Evolutionary conservation across 768 basidiomycete species (phyloP), one percentile per base, ranked within the genome.

Genomic region (Pleurotus eryngii): DNA sequence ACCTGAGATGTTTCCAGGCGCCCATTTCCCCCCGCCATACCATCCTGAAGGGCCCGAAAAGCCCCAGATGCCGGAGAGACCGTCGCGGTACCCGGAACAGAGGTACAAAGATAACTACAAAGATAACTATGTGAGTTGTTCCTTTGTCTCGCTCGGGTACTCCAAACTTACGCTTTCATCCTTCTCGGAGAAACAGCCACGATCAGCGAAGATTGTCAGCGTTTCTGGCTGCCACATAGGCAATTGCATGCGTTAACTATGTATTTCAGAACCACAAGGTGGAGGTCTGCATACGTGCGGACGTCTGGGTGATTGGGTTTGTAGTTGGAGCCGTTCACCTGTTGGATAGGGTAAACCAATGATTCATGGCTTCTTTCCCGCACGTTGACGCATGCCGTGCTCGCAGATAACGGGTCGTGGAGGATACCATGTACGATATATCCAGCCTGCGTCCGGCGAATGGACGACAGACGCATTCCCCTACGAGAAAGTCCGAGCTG

Each of bases 271-370:
- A 60, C 30, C 61, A 71, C 55, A 51, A 56, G 14, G 73, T 74
- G 24, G 59, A 61, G 39, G 69, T 68, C 11, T 65, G 63, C 26
- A 61, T 74, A 47, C 51, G 60, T 15, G 61, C 49, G 4, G 65
- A 74, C 45, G 54, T 65, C 4, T 74, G 72, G 72, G 69, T 69
- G n/a, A 57, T 71, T 20, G 71, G 71, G 4, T 42, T 74, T 24
- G 49, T 74, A 18, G 61, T 73, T 24, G 46, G 61, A 3, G 40
- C 57, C 12, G 46, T 67, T 40, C 35, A 68, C 6, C 20, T 65
- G 5, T 62, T 59, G 43, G 20, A 60, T 26, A 46, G 37, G 57
- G 55, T 57, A 9, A 35, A 35, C 30, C 30, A 35, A 35, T 35
- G 30, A 35, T 35, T 35, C 30, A 35, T 35, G 30, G 8, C 30